A percentile compares a stretch with the other conserved stretches of the same genome.
Evolutionary conservation across 2,329 filamentous ascomycete genomes (phyloP).

Genomic region (Trichoderma harzianum): DNA sequence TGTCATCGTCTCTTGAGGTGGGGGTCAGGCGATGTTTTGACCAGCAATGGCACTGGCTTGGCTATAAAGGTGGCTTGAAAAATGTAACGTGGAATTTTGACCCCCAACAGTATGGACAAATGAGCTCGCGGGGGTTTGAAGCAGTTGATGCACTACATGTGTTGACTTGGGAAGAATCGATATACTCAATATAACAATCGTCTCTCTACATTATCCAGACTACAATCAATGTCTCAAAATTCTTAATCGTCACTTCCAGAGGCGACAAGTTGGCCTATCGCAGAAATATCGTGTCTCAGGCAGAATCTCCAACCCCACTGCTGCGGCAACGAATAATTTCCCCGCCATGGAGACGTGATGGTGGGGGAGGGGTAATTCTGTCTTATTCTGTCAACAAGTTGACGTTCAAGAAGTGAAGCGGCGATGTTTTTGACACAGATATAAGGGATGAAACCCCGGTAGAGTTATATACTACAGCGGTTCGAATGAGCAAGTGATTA

Average conservation of each 20-base stretch:
- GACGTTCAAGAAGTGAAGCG: not conserved
- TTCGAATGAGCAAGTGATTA: too few species aligned
- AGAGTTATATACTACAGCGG: too few species aligned
- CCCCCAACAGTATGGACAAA: not conserved
- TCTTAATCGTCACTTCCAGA: not conserved
- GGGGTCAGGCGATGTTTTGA: not conserved
- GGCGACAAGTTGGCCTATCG: not conserved
- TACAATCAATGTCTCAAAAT: not conserved
- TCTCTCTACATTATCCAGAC: not conserved
- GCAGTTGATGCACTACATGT: not conserved
- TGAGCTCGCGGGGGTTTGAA: not conserved
- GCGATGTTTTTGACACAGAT: not conserved
- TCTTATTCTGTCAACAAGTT: not conserved
- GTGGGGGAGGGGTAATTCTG: slow-evolving; percentile 2
- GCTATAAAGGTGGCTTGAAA: not conserved
- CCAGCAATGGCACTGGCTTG: not conserved
- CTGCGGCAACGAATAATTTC: not conserved
- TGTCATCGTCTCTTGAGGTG: not conserved
- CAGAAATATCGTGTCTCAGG: not conserved
- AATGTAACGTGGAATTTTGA: slow-evolving; percentile 14
- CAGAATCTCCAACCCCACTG: not conserved
- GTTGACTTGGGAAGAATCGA: not conserved
- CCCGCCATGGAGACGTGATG: not conserved
- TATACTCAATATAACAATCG: not conserved
- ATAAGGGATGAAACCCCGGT: not conserved